Percentiles rank a stretch among this genome's conserved stretches.
These are phyloP conservation scores for Microcera coccophila DNA, from an alignment of 2,329 filamentous ascomycete genomes.

Conservation along the genomic window DNA sequence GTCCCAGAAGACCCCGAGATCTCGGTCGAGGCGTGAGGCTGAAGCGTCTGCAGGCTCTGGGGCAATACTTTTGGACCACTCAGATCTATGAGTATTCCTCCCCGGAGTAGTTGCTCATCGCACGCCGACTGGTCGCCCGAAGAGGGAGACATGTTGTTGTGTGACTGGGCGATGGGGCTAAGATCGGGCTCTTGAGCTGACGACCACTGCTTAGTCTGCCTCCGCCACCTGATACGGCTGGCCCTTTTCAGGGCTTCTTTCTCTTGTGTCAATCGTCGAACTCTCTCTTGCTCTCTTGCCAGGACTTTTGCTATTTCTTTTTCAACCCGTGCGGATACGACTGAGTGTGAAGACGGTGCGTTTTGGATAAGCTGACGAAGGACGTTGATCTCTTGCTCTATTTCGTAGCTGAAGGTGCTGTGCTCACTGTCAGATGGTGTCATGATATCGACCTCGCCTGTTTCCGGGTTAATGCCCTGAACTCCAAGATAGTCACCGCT, in stretches of 20 bases:
- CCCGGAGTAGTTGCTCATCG: not conserved
- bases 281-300: conserved; percentile 32
- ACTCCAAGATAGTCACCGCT: conserved; percentile 58
- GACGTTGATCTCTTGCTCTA: conserved; percentile 29
- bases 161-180: conserved; percentile 47
- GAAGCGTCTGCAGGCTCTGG: not conserved
- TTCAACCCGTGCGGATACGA: conserved; percentile 45
- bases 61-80: conserved; percentile 2
- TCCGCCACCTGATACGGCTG: conserved; percentile 42
- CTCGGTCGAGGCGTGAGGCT: conserved; percentile 1
- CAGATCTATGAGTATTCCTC: conserved; percentile 13
- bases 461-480: conserved; percentile 55
- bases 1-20: conserved; percentile 35
- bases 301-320: conserved; percentile 36
- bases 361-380: conserved; percentile 33
- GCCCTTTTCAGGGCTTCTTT: conserved; percentile 36
- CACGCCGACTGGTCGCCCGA: conserved; percentile 9
- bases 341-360: conserved; percentile 32
- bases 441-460: conserved; percentile 49
- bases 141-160: conserved; percentile 15
- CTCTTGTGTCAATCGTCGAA: conserved; percentile 41
- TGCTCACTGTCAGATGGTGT: conserved; percentile 48
- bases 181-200: conserved; percentile 48
- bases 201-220: conserved; percentile 47
- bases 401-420: conserved; percentile 31